Conservation (phyloP, 2,329 filamentous ascomycete species). For the Colletotrichum simmondsii region DNA sequence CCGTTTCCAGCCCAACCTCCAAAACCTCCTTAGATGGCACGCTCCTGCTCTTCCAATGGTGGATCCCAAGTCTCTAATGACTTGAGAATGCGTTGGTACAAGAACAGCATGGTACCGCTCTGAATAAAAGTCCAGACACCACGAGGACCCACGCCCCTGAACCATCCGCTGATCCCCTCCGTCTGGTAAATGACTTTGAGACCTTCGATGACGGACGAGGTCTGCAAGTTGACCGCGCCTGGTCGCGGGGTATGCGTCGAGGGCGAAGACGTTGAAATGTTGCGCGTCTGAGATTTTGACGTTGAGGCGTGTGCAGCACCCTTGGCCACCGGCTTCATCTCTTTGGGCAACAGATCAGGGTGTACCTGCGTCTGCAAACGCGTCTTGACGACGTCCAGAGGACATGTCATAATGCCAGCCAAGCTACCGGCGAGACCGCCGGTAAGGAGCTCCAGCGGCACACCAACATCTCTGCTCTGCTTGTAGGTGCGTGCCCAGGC, state of each 20-base stretch:
- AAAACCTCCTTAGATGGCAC: constrained; percentile 19
- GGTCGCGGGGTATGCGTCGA: constrained; percentile 84
- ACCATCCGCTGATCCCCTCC: constrained; percentile 90
- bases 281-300: constrained; percentile 68
- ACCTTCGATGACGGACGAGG: constrained; percentile 88
- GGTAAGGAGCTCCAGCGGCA: constrained; percentile 86
- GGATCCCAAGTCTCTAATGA: constrained; percentile 71
- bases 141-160: constrained; percentile 91
- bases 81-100: constrained; percentile 89
- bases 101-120: constrained; percentile 94
- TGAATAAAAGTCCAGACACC: constrained; percentile 98
- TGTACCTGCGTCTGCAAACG: constrained; percentile 91
- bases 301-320: constrained; percentile 38
- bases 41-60: constrained; percentile 38
- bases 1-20: not conserved
- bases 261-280: constrained; percentile 90
- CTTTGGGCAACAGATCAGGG: constrained; percentile 44
- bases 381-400: constrained; percentile 97
- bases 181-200: constrained; percentile 88
- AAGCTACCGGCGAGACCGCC: constrained; percentile 91
- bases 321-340: constrained; percentile 37
- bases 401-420: constrained; percentile 93
- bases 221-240: constrained; percentile 83
- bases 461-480: constrained; percentile 84
- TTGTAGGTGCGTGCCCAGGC: constrained; percentile 82